These are phyloP conservation scores for Orbilia ellipsospora DNA, from an alignment of 2,329 filamentous ascomycete genomes.

Conservation along the genomic window DNA sequence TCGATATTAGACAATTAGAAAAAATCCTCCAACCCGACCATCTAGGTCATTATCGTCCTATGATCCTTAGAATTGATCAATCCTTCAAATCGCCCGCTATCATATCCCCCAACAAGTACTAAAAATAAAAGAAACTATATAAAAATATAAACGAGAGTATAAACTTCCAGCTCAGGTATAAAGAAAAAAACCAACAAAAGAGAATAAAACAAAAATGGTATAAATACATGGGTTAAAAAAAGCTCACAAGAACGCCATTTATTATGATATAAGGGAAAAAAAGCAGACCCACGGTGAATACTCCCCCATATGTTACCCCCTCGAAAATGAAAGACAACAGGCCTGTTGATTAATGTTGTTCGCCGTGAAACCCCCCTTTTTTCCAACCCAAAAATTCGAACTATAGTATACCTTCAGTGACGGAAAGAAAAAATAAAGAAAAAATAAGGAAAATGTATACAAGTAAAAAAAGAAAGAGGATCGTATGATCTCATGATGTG, in stretches of 20 bases:
- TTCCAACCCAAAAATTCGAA: conserved; percentile 9
- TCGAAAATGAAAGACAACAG: conserved; percentile 54
- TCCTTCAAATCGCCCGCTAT: not conserved
- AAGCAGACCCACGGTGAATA: not conserved
- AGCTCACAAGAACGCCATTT: conserved; percentile 31
- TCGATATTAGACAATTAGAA: conserved; percentile 46
- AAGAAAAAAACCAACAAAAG: conserved; percentile 4
- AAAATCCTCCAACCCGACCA: conserved; percentile 23
- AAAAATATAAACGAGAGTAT: conserved; percentile 27
- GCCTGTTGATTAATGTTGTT: conserved; percentile 54
- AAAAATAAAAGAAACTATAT: conserved; percentile 14
- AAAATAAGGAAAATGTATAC: conserved; percentile 31
- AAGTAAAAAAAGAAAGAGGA: conserved; percentile 22
- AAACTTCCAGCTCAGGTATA: conserved; percentile 25
- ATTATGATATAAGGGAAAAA: conserved; percentile 1
- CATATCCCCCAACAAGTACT: conserved; percentile 24
- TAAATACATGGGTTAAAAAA: conserved; percentile 27
- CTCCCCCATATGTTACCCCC: conserved; percentile 10
- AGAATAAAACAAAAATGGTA: conserved; percentile 13
- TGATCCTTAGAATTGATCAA: conserved; percentile 16
- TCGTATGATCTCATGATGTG: conserved; percentile 2
- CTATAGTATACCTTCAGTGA: conserved; percentile 18
- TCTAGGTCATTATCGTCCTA: conserved; percentile 30
- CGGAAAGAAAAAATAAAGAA: conserved; percentile 11
- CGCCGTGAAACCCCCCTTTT: conserved; percentile 37